A percentile compares a stretch with the other conserved stretches of the same genome.
Conservation (phyloP, 2,329 filamentous ascomycete species). For the Neofusicoccum umdonicola region DNA sequence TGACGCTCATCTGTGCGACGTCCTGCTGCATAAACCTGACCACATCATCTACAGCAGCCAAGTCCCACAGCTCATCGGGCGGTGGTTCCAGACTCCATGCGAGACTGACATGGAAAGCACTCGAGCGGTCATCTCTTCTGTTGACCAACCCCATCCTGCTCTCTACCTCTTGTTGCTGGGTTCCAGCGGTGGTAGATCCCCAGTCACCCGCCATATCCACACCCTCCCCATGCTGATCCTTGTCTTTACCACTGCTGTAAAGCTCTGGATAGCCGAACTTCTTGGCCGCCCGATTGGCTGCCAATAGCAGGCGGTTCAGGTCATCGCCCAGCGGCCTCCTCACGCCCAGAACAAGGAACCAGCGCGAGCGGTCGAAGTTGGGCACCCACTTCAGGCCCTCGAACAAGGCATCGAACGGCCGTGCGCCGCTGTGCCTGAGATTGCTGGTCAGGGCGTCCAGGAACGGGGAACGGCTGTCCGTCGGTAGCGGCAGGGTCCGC, state of each 20-base stretch:
- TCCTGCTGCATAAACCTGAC: constrained; percentile 19
- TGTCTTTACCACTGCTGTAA: constrained; percentile 51
- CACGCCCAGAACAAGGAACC: constrained; percentile 78
- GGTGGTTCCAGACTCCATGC: constrained; percentile 62
- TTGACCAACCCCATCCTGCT: constrained; percentile 19
- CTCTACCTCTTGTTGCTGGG: constrained; percentile 17
- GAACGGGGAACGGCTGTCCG: constrained; percentile 70
- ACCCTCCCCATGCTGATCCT: constrained; percentile 29
- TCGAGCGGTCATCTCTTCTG: constrained; percentile 42
- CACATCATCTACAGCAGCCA: background rate
- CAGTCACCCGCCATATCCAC: constrained; percentile 18
- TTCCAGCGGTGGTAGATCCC: background rate
- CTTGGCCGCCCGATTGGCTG: constrained; percentile 64
- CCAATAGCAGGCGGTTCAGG: constrained; percentile 55
- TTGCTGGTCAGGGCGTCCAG: constrained; percentile 53
- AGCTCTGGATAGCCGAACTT: constrained; percentile 66
- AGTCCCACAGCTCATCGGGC: constrained; percentile 11
- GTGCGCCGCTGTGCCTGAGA: constrained; percentile 37
- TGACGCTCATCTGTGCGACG: constrained; percentile 25
- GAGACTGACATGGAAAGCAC: constrained; percentile 82
- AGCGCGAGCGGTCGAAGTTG: constrained; percentile 67
- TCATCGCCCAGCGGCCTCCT: constrained; percentile 33
- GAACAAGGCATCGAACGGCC: constrained; percentile 52
- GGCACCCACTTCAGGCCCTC: constrained; percentile 60
- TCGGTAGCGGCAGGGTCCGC: constrained; percentile 70